A percentile compares a stretch with the other conserved stretches of the same genome.
Evolutionary conservation across 2,329 filamentous ascomycete species (phyloP).

Genomic region (Lecanicillium sp.): DNA sequence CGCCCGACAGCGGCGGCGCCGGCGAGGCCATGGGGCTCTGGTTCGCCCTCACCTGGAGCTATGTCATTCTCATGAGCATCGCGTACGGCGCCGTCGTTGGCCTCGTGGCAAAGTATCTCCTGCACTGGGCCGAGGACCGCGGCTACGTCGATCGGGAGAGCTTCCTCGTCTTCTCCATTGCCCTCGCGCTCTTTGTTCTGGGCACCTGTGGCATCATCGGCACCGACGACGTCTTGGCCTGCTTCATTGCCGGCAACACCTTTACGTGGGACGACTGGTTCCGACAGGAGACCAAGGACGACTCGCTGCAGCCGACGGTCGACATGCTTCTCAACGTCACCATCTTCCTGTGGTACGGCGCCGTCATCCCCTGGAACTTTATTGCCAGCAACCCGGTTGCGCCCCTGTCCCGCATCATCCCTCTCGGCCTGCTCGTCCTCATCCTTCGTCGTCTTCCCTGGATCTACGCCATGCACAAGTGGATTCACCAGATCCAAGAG

Average conservation of each 20-base stretch:
- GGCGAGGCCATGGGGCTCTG: conserved; percentile 67
- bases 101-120: conserved; percentile 72
- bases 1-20: conserved; percentile 46
- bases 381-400: conserved; percentile 65
- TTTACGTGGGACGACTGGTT: conserved; percentile 97
- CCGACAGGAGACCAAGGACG: conserved; percentile 78
- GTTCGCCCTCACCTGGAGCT: conserved; percentile 82
- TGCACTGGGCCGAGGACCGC: conserved; percentile 77
- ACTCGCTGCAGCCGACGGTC: conserved; percentile 88
- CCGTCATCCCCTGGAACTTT: conserved; percentile 70
- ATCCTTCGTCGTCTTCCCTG: conserved; percentile 72
- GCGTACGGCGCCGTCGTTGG: conserved; percentile 72
- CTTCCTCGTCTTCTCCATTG: conserved; percentile 80
- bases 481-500: conserved; percentile 73
- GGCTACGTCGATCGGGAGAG: conserved; percentile 82
- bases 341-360: conserved; percentile 88
- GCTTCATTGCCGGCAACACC: conserved; percentile 84
- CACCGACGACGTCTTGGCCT: conserved; percentile 83
- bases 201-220: conserved; percentile 84
- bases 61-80: conserved; percentile 73
- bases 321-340: conserved; percentile 90
- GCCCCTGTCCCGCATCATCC: conserved; percentile 65
- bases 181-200: conserved; percentile 77
- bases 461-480: conserved; percentile 65
- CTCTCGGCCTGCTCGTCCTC: conserved; percentile 69